Percentiles rank a stretch among this genome's conserved stretches.
Evolutionary conservation across 2,329 filamentous ascomycete genomes (phyloP).

Genomic region (Scorias spongiosa): DNA sequence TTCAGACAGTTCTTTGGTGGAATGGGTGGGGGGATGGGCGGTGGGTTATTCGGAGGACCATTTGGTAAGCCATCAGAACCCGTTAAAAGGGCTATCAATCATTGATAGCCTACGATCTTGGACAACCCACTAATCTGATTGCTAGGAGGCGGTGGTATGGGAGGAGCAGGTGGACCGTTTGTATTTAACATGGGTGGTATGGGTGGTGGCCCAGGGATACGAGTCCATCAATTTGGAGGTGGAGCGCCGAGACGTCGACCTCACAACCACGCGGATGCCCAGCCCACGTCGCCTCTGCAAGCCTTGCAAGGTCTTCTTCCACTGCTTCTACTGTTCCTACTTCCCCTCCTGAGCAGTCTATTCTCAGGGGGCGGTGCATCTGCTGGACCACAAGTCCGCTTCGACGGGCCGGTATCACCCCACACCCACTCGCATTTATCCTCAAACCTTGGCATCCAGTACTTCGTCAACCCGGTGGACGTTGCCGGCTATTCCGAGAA

Average conservation of each 20-base stretch:
- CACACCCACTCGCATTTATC: conserved; percentile 62
- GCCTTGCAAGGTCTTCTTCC: conserved; percentile 44
- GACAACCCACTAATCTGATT: not conserved
- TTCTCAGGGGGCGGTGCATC: conserved; percentile 46
- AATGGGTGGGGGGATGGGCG: conserved; percentile 31
- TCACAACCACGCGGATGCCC: conserved; percentile 38
- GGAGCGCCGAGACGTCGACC: conserved; percentile 61
- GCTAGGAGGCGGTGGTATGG: conserved; percentile 34
- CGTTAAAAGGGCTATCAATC: no score
- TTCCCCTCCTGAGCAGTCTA: conserved; percentile 62
- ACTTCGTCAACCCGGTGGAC: conserved; percentile 71
- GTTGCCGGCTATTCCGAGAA: conserved; percentile 52
- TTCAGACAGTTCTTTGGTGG: conserved; percentile 95
- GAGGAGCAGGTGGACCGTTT: conserved; percentile 63
- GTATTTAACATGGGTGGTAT: conserved; percentile 90
- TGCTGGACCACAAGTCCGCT: conserved; percentile 46
- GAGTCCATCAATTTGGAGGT: conserved; percentile 92
- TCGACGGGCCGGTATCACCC: conserved; percentile 55
- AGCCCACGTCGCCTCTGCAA: conserved; percentile 34
- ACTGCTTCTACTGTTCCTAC: conserved; percentile 76
- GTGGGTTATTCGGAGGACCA: conserved; percentile 46
- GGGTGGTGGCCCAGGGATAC: conserved; percentile 67
- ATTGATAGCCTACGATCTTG: no score
- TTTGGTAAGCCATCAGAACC: conserved; percentile 11
- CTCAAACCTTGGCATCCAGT: conserved; percentile 56